phyloP scores from a whole-genome alignment of 2,329 filamentous ascomycete genomes.

The Alternaria angustiovoidea region DNA sequence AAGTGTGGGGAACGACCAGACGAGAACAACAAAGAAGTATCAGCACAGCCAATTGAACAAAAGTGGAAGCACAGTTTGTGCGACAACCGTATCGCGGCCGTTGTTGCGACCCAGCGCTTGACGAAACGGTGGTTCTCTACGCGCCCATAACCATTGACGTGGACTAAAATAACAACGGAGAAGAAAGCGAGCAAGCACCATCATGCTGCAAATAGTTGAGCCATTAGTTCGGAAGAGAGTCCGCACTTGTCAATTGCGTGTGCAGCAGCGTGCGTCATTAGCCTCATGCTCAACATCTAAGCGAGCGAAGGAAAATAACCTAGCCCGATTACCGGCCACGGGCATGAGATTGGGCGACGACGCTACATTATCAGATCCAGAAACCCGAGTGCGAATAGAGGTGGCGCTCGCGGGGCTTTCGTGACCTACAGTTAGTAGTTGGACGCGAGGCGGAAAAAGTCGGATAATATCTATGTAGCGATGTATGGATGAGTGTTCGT shows the following conservation, averaged over 20 bases:
- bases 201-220: slow-evolving; percentile 19
- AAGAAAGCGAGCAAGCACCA: neutral
- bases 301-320: slow-evolving; percentile 30
- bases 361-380: neutral
- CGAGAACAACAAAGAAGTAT: slow-evolving; percentile 22
- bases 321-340: slow-evolving; percentile 31
- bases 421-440: neutral
- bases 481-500: neutral
- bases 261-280: slow-evolving; percentile 41
- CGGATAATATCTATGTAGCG: neutral
- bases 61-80: slow-evolving; percentile 7
- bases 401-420: neutral
- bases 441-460: neutral
- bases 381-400: slow-evolving; percentile 1
- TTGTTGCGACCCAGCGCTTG: slow-evolving; percentile 15
- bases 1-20: slow-evolving; percentile 23
- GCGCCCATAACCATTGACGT: slow-evolving; percentile 2
- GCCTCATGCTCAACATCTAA: slow-evolving; percentile 32
- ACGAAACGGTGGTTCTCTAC: slow-evolving; percentile 19
- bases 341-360: slow-evolving; percentile 8
- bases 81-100: slow-evolving; percentile 11
- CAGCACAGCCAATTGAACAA: slow-evolving; percentile 1
- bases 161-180: neutral
- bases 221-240: slow-evolving; percentile 33
- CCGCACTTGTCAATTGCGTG: slow-evolving; percentile 30